phyloP scores from a whole-genome alignment of 352 stramenopile species.

The Peronospora destructor region DNA sequence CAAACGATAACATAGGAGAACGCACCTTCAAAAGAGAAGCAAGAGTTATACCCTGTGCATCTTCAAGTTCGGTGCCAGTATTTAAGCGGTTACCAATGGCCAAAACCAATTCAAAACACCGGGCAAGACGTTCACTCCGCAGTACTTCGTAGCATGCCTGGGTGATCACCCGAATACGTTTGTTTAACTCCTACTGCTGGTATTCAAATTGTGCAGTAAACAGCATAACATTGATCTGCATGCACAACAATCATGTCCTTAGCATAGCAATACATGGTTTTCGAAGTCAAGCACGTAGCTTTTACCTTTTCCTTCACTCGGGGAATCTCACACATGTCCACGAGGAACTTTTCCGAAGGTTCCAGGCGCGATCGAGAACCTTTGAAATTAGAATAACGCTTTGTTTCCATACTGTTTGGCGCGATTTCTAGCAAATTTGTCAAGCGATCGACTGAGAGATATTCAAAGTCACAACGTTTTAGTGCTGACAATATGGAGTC shows the following conservation, averaged over 20 bases:
- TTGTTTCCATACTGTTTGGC: constrained; percentile 51
- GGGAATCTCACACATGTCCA: constrained; percentile 64
- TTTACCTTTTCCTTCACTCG: constrained; percentile 67
- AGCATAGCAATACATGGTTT: neutral
- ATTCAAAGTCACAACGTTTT: constrained; percentile 47
- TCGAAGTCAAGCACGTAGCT: neutral
- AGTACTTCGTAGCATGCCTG: constrained; percentile 59
- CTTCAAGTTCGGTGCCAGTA: constrained; percentile 58
- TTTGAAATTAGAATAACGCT: constrained; percentile 66
- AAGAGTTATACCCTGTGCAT: constrained; percentile 59
- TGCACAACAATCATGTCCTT: neutral
- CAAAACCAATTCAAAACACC: constrained; percentile 71
- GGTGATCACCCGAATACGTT: constrained; percentile 43
- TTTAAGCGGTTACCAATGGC: constrained; percentile 75
- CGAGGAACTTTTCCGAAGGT: constrained; percentile 52
- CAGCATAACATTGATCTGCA: constrained; percentile 57
- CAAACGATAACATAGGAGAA: neutral
- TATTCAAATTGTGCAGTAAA: constrained; percentile 62
- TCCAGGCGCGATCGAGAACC: constrained; percentile 46
- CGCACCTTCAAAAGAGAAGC: constrained; percentile 68
- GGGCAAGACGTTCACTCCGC: constrained; percentile 57
- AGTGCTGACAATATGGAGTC: constrained; percentile 44
- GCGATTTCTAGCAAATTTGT: constrained; percentile 61
- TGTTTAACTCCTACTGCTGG: constrained; percentile 43
- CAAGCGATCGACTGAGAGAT: constrained; percentile 55